A percentile compares a stretch with the other conserved stretches of the same genome.
Conservation (phyloP, 768 basidiomycete genomes). For the Lentinula boryana region DNA sequence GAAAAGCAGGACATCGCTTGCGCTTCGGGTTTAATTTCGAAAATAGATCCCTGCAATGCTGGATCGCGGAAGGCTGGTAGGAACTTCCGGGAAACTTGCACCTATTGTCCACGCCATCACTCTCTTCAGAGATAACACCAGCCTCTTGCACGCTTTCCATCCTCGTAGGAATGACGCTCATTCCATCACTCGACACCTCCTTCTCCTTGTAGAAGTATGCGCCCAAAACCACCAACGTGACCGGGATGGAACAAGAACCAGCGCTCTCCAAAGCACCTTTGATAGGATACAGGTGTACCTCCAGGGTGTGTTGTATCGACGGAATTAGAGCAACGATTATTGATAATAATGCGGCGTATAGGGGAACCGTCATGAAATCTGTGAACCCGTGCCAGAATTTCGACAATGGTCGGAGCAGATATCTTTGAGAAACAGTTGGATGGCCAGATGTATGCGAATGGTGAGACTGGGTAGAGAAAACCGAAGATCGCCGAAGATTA, state of each 20-base stretch:
- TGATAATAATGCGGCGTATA: conserved; percentile 74
- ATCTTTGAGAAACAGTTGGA: neutral
- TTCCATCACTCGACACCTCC: neutral
- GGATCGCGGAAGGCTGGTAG: conserved; percentile 22
- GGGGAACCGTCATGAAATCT: conserved; percentile 84
- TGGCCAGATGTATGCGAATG: neutral
- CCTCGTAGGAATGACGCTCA: neutral
- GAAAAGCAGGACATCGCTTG: conserved; percentile 9
- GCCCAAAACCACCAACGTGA: conserved; percentile 88
- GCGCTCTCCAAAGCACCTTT: conserved; percentile 62
- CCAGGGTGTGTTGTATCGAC: conserved; percentile 69
- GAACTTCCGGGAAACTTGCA: neutral
- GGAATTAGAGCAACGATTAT: conserved; percentile 72
- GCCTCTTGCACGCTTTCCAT: neutral
- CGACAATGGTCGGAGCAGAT: neutral
- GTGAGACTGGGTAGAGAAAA: neutral
- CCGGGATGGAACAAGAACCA: conserved; percentile 77
- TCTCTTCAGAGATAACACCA: neutral
- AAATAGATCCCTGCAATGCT: conserved; percentile 38
- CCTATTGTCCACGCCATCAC: neutral
- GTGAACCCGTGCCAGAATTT: conserved; percentile 38
- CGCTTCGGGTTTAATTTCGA: conserved; percentile 12
- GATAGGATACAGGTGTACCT: conserved; percentile 55
- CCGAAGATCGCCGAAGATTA: neutral
- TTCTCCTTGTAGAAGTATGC: conserved; percentile 70